phyloP scores from a whole-genome alignment of 1,139 yeast genomes.

The Kazachstania sp. region DNA sequence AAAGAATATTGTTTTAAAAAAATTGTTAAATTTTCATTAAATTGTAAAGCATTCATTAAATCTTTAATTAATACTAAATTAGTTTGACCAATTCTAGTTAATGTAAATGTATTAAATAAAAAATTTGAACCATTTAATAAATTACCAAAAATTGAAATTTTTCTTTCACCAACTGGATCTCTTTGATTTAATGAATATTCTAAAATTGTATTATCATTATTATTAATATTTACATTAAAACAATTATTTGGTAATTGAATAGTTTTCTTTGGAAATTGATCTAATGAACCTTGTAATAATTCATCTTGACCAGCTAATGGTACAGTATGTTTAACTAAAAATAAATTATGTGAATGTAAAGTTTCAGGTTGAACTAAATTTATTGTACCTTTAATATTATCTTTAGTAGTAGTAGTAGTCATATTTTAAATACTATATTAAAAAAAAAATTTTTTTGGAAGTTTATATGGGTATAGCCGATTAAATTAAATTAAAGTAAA shows the following conservation, averaged over 20 bases:
- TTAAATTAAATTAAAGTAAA: too few species aligned
- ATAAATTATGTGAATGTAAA: constrained; percentile 6
- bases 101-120: constrained; percentile 61
- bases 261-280: constrained; percentile 12
- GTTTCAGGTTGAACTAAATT: neutral
- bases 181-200: constrained; percentile 28
- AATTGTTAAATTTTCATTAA: neutral
- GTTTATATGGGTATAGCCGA: too few species aligned
- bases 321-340: constrained; percentile 8
- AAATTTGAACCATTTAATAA: constrained; percentile 63
- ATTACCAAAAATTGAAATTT: constrained; percentile 59
- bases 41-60: constrained; percentile 14
- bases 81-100: constrained; percentile 10
- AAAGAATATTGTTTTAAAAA: neutral
- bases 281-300: constrained; percentile 15
- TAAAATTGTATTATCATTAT: constrained; percentile 5
- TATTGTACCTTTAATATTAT: neutral
- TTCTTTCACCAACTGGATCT: constrained; percentile 71
- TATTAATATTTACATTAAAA: constrained; percentile 34
- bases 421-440: neutral
- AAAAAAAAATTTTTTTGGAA: too few species aligned
- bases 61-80: constrained; percentile 19
- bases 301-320: constrained; percentile 12
- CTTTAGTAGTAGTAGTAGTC: neutral
- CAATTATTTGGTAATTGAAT: constrained; percentile 10